Evolutionary conservation across 768 basidiomycete species (phyloP).

Genomic region (Russula earlei): DNA sequence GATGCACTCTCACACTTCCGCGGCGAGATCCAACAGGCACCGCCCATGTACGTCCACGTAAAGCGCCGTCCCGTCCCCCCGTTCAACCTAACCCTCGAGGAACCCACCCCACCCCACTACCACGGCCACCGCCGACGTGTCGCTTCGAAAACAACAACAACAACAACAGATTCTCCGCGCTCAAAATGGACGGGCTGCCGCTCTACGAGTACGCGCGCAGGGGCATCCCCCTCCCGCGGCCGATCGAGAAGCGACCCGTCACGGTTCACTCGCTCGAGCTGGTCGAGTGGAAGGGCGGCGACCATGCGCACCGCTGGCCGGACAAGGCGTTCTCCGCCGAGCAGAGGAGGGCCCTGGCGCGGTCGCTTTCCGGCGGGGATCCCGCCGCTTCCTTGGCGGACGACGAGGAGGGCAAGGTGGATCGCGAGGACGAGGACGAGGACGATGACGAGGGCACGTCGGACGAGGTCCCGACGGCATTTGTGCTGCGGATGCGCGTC

Average conservation of each 20-base stretch:
- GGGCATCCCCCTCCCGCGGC: slow-evolving; percentile 83
- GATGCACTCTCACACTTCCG: slow-evolving; percentile 58
- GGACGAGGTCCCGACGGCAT: slow-evolving; percentile 53
- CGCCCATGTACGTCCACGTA: slow-evolving; percentile 72
- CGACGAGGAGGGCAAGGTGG: slow-evolving; percentile 26
- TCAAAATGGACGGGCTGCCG: slow-evolving; percentile 97
- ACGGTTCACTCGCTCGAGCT: slow-evolving; percentile 77
- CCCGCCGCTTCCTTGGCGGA: slow-evolving; percentile 27
- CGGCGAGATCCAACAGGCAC: slow-evolving; percentile 83
- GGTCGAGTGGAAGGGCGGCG: slow-evolving; percentile 62
- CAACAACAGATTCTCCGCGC: slow-evolving; percentile 77
- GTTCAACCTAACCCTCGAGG: neutral
- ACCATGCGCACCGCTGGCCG: slow-evolving; percentile 77
- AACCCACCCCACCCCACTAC: too few relatives aligned
- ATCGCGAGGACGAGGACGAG: too few relatives aligned
- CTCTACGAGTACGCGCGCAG: slow-evolving; percentile 92
- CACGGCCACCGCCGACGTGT: too few relatives aligned
- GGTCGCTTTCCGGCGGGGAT: slow-evolving; percentile 46
- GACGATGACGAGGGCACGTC: slow-evolving; percentile 19
- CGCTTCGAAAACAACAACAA: neutral
- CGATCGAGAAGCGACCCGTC: slow-evolving; percentile 81
- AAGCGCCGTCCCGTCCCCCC: too few relatives aligned
- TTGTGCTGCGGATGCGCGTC: slow-evolving; percentile 86
- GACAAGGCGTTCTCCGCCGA: slow-evolving; percentile 55
- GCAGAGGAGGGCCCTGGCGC: slow-evolving; percentile 61